Conservation (phyloP, 306 rosid genomes). For the Gynostemma pentaphyllum region DNA sequence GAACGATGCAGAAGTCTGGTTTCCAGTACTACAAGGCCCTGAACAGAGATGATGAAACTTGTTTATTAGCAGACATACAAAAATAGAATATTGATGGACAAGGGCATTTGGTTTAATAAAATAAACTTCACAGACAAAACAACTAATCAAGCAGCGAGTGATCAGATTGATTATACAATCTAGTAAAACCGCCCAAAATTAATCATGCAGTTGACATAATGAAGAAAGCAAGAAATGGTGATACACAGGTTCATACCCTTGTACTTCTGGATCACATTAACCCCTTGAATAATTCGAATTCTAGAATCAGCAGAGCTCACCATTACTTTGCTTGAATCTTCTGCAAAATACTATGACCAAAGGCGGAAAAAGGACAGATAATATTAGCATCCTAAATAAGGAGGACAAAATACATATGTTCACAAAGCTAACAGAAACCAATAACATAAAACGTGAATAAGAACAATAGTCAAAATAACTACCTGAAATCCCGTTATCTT, state of each 20-base stretch:
- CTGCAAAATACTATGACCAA: constrained; percentile 12
- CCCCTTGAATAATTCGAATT: constrained; percentile 17
- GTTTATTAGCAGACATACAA: neutral
- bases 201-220: neutral
- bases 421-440: neutral
- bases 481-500: constrained; percentile 80
- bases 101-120: neutral
- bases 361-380: constrained; percentile 1
- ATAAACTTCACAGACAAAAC: neutral
- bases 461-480: neutral
- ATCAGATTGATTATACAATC: neutral
- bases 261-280: constrained; percentile 12
- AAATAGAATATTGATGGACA: neutral
- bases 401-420: neutral
- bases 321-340: constrained; percentile 13
- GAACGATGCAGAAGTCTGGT: constrained; percentile 52
- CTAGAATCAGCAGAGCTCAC: constrained; percentile 17
- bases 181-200: neutral
- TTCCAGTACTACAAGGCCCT: constrained; percentile 51
- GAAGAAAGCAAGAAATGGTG: constrained; percentile 1
- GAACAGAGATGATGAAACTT: constrained; percentile 16
- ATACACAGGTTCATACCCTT: constrained; percentile 11
- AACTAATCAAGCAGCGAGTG: constrained; percentile 2
- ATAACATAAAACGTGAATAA: constrained; percentile 8
- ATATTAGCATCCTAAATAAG: neutral